Percentiles rank a stretch among this genome's conserved stretches.
These are phyloP conservation scores for Pyronema domesticum DNA, from an alignment of 495 filamentous ascomycete species.

Conservation along the genomic window DNA sequence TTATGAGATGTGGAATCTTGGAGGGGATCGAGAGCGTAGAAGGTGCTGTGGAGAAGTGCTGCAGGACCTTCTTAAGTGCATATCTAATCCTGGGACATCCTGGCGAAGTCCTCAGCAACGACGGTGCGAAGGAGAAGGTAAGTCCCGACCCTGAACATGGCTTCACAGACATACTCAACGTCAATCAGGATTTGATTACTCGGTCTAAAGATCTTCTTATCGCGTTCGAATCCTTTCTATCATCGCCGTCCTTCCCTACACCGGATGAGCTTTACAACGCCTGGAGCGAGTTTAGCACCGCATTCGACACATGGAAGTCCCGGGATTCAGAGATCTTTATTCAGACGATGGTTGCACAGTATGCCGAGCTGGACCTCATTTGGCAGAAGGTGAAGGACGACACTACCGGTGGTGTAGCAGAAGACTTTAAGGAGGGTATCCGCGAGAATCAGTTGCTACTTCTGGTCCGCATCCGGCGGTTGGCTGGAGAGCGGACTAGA, in stretches of 20 bases:
- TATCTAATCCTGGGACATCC: conserved; percentile 89
- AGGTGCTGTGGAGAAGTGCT: conserved; percentile 56
- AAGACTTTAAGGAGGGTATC: conserved; percentile 83
- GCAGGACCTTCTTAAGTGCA: conserved; percentile 78
- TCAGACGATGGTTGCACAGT: conserved; percentile 88
- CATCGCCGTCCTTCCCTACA: conserved; percentile 40
- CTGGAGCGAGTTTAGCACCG: conserved; percentile 71
- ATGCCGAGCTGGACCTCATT: conserved; percentile 85
- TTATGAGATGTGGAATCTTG: conserved; percentile 60
- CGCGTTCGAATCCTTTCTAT: conserved; percentile 61
- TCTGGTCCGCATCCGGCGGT: conserved; percentile 70
- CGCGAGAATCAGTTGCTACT: conserved; percentile 81
- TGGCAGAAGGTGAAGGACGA: conserved; percentile 93
- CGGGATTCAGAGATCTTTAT: conserved; percentile 77
- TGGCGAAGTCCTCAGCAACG: conserved; percentile 67
- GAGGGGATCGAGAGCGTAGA: conserved; percentile 45
- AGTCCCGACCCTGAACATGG: conserved; percentile 6
- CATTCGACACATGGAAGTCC: conserved; percentile 89
- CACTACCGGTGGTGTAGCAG: conserved; percentile 62
- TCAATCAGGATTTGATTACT: conserved; percentile 51
- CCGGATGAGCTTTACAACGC: conserved; percentile 45
- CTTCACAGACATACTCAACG: too few species aligned
- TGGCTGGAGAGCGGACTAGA: conserved; percentile 74
- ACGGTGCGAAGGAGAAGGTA: conserved; percentile 65
- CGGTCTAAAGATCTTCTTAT: conserved; percentile 76